Percentiles rank a stretch among this genome's conserved stretches.
These are phyloP conservation scores for Alternaria viburni DNA, from an alignment of 2,329 filamentous ascomycete genomes.

Conservation along the genomic window DNA sequence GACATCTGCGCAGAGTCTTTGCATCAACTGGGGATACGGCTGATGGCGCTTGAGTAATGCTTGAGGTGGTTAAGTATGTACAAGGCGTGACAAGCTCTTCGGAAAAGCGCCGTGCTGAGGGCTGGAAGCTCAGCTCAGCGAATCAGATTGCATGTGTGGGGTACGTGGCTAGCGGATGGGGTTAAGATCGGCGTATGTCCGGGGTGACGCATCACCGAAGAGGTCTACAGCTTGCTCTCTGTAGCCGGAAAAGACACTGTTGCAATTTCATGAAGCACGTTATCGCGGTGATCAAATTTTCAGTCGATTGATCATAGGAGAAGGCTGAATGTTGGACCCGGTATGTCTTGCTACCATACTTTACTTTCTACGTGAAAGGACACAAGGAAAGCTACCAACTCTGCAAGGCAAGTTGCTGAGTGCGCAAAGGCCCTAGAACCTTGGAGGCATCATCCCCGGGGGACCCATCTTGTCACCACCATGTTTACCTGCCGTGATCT, in stretches of 20 bases:
- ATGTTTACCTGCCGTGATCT: background rate
- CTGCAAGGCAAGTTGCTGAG: background rate
- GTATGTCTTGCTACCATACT: too few relatives aligned
- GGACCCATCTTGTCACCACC: background rate
- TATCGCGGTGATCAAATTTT: too few relatives aligned
- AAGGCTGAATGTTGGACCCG: background rate
- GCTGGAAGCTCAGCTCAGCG: background rate
- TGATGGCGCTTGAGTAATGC: background rate
- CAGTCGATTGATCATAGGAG: too few relatives aligned
- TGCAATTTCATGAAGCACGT: background rate
- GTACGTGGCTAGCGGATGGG: background rate
- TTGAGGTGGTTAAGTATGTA: background rate
- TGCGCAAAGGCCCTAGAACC: background rate
- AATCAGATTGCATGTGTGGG: background rate
- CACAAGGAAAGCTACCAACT: background rate
- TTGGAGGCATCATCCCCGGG: background rate
- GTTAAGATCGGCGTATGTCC: slow-evolving; percentile 12
- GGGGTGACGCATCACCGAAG: background rate
- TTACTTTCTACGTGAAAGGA: background rate
- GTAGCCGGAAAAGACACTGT: background rate
- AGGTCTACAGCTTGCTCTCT: background rate
- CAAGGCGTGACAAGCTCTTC: background rate
- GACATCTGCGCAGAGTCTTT: background rate
- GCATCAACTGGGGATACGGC: background rate
- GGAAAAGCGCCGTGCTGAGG: background rate